phyloP scores from a whole-genome alignment of 371 early-diverging fungal genomes.

The Mucor mucedo region DNA sequence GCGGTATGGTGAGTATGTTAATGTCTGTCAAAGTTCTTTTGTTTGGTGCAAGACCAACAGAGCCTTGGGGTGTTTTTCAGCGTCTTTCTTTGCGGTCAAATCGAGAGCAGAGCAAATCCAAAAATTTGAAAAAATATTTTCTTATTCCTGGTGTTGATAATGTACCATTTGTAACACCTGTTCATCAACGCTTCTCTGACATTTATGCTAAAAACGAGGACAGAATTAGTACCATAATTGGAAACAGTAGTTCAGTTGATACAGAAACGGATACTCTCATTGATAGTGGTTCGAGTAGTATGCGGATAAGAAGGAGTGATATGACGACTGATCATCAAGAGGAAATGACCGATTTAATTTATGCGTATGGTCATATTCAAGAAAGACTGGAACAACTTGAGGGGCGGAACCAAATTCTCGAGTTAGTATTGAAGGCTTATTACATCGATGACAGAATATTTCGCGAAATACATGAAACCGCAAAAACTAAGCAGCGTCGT shows the following conservation, averaged over 20 bases:
- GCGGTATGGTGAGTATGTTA: constrained; percentile 43
- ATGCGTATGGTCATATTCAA: neutral
- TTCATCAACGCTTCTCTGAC: constrained; percentile 33
- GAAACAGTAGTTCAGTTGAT: too few relatives aligned
- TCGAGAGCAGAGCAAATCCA: neutral
- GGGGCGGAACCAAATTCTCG: constrained; percentile 25
- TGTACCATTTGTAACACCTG: constrained; percentile 40
- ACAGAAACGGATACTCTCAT: neutral
- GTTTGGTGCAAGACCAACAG: constrained; percentile 44
- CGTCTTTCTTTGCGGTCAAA: constrained; percentile 28
- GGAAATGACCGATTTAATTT: neutral
- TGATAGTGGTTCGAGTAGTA: neutral
- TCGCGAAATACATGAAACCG: neutral
- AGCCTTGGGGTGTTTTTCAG: constrained; percentile 45
- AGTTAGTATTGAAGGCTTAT: constrained; percentile 21
- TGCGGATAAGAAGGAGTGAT: neutral
- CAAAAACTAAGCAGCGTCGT: too few relatives aligned
- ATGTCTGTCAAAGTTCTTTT: constrained; percentile 32
- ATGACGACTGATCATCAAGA: too few relatives aligned
- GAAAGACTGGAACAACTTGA: constrained; percentile 22
- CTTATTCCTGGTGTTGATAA: constrained; percentile 21
- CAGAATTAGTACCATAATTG: too few relatives aligned
- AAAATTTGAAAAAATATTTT: constrained; percentile 21
- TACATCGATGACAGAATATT: constrained; percentile 34
- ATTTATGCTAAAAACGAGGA: constrained; percentile 7